Base-by-base conservation (phyloP, 768 basidiomycete species). In the Auricularia heimuer region DNA sequence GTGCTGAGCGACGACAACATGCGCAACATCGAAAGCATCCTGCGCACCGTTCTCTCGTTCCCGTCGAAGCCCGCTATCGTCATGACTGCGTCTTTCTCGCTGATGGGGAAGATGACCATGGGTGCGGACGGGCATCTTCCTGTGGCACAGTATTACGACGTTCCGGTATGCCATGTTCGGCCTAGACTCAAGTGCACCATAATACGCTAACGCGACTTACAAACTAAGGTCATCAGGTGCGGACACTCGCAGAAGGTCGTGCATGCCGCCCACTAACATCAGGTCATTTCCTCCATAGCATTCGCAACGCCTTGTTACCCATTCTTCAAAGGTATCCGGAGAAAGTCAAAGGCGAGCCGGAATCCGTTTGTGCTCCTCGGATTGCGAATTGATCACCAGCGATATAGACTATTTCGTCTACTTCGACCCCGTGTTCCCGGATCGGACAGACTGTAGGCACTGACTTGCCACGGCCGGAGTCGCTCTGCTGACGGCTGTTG, bases 131-230 rank as follows among this genome's bases (percentile, higher is more conserved):
- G 37, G 3, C 63, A 64, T 34, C n/a, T 64, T 12, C 54, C 63
- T 21, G 63, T 64, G 8, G 63, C 63, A 18, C 63, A 64, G 51
- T 64, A 64, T 34, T 64, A 64, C 47, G 63, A 56, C 21, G 51
- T 64, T 39, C 63, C 63, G 18, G 63, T 54, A 36, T 18, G 39
- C 29, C 29, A 29, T 29, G 29, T 29, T 29, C 29, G 29, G 29
- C 29, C 29, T 29, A 29, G 29, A 2, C 29, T 0, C 29, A 29
- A 29, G 29, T 29, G 29, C 29, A 29, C 29, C 0, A 29, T 29
- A 29, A 29, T 29, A 29, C 29, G 29, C 39, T 42, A 39, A 45
- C n/a, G 11, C 21, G 4, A 0, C 34, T 36, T 62, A 11, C 2
- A 37, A 39, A 24, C 36, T 7, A 8, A 58, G 21, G 24, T 58